These are phyloP conservation scores for Calycina herbarum DNA, from an alignment of 2,329 filamentous ascomycete genomes.

Conservation along the genomic window DNA sequence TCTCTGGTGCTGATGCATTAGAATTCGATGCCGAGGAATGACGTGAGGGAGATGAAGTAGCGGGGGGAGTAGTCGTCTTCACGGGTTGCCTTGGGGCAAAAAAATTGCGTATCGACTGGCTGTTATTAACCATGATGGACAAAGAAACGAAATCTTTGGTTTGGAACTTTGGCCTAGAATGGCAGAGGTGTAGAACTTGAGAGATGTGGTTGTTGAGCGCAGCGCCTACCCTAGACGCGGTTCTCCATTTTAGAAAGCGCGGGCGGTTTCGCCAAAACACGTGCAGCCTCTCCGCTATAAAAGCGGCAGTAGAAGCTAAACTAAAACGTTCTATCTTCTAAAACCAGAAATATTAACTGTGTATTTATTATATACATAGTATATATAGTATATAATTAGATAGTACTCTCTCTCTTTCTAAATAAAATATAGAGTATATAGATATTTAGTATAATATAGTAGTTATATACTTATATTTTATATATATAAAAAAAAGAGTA, in stretches of 20 bases:
- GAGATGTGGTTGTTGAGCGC: neutral
- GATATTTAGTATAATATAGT: too few species aligned
- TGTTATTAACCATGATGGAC: slow-evolving; percentile 5
- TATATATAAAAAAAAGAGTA: too few species aligned
- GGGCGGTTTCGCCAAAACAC: neutral
- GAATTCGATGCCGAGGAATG: neutral
- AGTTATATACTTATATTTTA: too few species aligned
- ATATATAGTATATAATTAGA: too few species aligned
- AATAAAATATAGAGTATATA: too few species aligned
- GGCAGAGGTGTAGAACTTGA: neutral
- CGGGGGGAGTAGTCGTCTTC: neutral
- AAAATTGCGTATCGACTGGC: slow-evolving; percentile 3
- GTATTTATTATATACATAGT: too few species aligned
- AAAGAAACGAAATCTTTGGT: neutral
- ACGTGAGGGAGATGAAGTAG: neutral
- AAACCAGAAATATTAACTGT: too few species aligned
- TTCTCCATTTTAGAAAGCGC: neutral
- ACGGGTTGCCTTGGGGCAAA: slow-evolving; percentile 11
- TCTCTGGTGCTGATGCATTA: neutral
- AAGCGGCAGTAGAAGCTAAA: too few species aligned
- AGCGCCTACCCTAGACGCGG: neutral
- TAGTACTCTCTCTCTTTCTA: too few species aligned
- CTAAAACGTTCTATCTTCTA: too few species aligned
- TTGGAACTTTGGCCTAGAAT: neutral
- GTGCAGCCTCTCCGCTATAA: too few species aligned